Percentiles rank a stretch among this genome's conserved stretches.
Evolutionary conservation across 345 rosid genomes (phyloP).

Genomic region (Aurinia saxatilis): DNA sequence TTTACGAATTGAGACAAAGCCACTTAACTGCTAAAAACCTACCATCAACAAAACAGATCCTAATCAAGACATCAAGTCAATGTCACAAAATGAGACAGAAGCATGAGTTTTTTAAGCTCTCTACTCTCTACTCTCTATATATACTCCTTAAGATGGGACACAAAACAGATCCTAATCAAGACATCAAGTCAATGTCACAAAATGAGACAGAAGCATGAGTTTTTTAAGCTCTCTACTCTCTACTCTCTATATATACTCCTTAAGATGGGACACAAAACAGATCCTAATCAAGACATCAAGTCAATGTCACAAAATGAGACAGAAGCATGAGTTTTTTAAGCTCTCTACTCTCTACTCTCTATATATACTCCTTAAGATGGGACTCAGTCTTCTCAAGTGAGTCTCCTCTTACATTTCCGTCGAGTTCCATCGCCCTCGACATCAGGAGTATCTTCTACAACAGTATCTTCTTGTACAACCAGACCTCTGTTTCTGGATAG

Average conservation of each 20-base stretch:
- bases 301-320: conserved; percentile 10
- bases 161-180: background rate
- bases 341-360: conserved; percentile 11
- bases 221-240: too few species aligned
- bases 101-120: conserved; percentile 5
- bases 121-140: conserved; percentile 13
- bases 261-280: background rate
- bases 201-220: conserved; percentile 2
- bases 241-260: conserved; percentile 13
- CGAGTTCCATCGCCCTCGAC: conserved; percentile 28
- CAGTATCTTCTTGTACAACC: conserved; percentile 59
- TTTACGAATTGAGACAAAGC: background rate
- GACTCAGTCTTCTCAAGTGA: conserved; percentile 27
- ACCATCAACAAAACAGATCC: background rate
- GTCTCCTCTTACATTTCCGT: conserved; percentile 41
- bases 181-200: conserved; percentile 10
- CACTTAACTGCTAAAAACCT: background rate
- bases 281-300: conserved; percentile 6
- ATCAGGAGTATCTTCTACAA: conserved; percentile 64
- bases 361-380: background rate
- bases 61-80: conserved; percentile 8
- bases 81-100: conserved; percentile 6
- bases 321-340: background rate
- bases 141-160: background rate
- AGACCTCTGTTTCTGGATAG: conserved; percentile 71